Evolutionary conservation across 148 eudicot genomes (phyloP), one percentile per base, ranked within the genome.

Genomic region (Amaranthus palmeri): DNA sequence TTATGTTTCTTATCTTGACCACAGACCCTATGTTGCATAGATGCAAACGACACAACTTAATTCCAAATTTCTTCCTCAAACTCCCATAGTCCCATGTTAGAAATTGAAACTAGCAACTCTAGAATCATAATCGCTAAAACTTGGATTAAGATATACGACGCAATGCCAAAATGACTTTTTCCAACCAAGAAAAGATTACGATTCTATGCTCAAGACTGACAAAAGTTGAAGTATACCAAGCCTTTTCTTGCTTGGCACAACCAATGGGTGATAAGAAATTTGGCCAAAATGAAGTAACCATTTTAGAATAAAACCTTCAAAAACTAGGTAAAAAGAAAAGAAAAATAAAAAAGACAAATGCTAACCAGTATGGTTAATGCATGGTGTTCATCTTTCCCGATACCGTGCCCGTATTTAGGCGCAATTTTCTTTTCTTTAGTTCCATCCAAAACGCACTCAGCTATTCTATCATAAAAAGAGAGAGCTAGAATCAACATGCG

Each of bases 331-430:
- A 15, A 25, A 41, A 54, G 4, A 36, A 10, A 45, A 7, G 45
- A 25, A 68, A 46, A 17, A 25, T 25, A n/a, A 10, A 8, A 11
- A 41, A 63, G 44, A 48, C 54, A 70, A 10, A 52, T 61, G 81
- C 95, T 81, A 60, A 91, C 97, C 90, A 91, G 86, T 76, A 89
- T 76, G 54, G 85, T 11, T 76, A 83, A 58, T 53, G 96, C 87
- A 70, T 80, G 66, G 66, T 76, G 81, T 43, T 73, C 83, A 74
- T 80, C 77, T 49, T 77, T 85, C 72, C 80, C 79, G 71, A n/a
- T 43, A 54, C 55, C 68, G 67, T 66, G 77, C 52, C 73, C 83
- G 61, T 71, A 17, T 53, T 74, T 73, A 15, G 73, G 70, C 52
- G 72, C 67, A 10, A 67, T 85, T 76, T 69, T 80, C 74, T 77